Conservation (phyloP, 208 protist species). For the Acanthamoeba quina region DNA sequence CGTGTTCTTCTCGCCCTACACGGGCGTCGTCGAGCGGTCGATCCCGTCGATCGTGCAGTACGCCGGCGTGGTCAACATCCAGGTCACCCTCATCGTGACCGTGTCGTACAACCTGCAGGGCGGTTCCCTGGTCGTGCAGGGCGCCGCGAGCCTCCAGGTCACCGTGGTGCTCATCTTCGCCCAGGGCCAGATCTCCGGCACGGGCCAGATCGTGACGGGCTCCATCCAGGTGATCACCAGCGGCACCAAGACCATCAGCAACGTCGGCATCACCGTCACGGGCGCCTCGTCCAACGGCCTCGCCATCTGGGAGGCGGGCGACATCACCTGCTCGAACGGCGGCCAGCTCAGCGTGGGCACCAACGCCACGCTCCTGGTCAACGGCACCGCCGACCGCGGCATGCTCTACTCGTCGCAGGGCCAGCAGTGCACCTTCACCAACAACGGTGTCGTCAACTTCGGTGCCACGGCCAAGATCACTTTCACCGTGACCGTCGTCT, state of each 20-base stretch:
- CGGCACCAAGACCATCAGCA: conserved; percentile 52
- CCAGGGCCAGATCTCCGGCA: conserved; percentile 39
- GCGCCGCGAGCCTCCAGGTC: background rate
- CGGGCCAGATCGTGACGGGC: conserved; percentile 44
- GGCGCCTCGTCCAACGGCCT: conserved; percentile 6
- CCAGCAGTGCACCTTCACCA: conserved; percentile 68
- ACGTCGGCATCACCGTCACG: conserved; percentile 8
- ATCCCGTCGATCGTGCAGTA: conserved; percentile 24
- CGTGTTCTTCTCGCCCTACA: conserved; percentile 18
- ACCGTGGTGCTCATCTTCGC: conserved; percentile 50
- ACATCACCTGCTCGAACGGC: conserved; percentile 68
- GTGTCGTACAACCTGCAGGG: conserved; percentile 49
- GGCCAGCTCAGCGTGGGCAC: conserved; percentile 45
- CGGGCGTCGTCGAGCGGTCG: background rate
- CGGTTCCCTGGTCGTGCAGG: conserved; percentile 66
- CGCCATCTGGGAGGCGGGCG: conserved; percentile 39
- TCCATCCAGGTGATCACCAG: background rate
- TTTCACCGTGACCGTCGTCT: conserved; percentile 21
- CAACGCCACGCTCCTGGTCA: conserved; percentile 32
- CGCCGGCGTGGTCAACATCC: conserved; percentile 52
- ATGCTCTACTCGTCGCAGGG: conserved; percentile 63
- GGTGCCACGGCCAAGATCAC: conserved; percentile 35
- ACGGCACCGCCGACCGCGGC: conserved; percentile 19
- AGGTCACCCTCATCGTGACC: conserved; percentile 56
- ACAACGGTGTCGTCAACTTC: conserved; percentile 61